A percentile compares a stretch with the other conserved stretches of the same genome.
These are phyloP conservation scores for Penicillium griseofulvum DNA, from an alignment of 2,329 filamentous ascomycete genomes.

Conservation along the genomic window DNA sequence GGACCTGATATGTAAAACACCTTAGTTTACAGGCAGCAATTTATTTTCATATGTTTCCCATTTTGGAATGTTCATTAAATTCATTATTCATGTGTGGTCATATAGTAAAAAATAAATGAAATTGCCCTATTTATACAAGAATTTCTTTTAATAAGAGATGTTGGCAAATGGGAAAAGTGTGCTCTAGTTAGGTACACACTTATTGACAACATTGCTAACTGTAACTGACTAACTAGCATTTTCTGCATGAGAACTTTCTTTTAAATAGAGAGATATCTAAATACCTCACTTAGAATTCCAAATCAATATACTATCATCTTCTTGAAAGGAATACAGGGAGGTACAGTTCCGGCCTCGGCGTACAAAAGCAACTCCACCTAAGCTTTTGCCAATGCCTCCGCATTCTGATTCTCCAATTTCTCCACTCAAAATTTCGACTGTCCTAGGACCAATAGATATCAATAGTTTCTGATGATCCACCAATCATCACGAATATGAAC, in stretches of 20 bases:
- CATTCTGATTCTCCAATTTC: conserved; percentile 2
- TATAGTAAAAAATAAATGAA: too few species aligned
- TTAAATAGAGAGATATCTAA: too few species aligned
- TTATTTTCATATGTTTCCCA: neutral
- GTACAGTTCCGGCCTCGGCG: neutral
- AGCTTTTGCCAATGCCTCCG: conserved; percentile 19
- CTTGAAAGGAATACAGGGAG: neutral
- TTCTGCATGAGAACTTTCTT: too few species aligned
- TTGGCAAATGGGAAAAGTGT: neutral
- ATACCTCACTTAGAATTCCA: too few species aligned
- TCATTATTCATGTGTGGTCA: too few species aligned
- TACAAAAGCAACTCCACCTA: conserved; percentile 15
- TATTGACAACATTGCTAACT: neutral
- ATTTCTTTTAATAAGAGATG: too few species aligned
- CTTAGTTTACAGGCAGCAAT: conserved; percentile 19
- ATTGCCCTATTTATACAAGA: neutral
- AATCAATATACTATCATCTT: neutral
- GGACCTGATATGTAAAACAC: conserved; percentile 21
- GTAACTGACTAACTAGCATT: too few species aligned
- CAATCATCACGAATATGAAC: neutral
- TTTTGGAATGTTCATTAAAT: neutral
- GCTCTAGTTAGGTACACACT: neutral
- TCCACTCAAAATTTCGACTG: conserved; percentile 2
- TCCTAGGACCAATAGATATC: conserved; percentile 3
- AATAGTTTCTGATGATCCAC: neutral